Base-by-base conservation (phyloP, 2,329 filamentous ascomycete genomes). In the Fusarium newnesense region DNA sequence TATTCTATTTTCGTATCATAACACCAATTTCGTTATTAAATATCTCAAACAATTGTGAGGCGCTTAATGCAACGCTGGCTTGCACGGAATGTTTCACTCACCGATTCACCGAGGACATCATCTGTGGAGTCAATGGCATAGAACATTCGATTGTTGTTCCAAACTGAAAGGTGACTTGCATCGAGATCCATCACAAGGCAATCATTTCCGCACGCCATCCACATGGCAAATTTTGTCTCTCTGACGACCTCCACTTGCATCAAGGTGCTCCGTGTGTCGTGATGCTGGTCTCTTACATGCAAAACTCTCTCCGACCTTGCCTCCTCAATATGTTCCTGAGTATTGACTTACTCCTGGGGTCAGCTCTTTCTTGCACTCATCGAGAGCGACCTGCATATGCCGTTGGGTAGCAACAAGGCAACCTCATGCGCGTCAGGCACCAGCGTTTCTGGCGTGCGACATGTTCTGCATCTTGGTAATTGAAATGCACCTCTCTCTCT, bases 231-330 rank as follows among this genome's bases (percentile, higher is more conserved):
- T 7, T 42, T 26, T 18, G 4, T 6, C 18, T 21, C 12, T 37
- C 32, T 26, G 2, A 9, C 5, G 3, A 28, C 2, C 1, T 4
- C 9, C 6, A 10, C 11, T 0, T 52, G 16, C 12, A 19, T 15
- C 9, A 18, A 9, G 18, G 24, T 34, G 6, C 16, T 50, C 3
- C 3, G 5, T 24, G 11, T 50, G 16, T 30, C n/a, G 11, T 24
- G 16, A 34, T 19, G 6, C 16, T 19, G 11, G 30, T 50, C 24
- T 24, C 21, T 34, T n/a, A 1, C 5, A 24, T 21, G 15, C 16
- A 34, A 24, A 18, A 8, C 13, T 11, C 6, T 9, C 15, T 18
- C 8, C 13, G 6, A 5, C 19, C 15, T 24, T 32, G 16, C 21
- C 6, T 2, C 5, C 15, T 16, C 18, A 1, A n/a, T n/a, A 32